Base-by-base conservation (phyloP, 176 grass and related monocot species). In the Zea luxurians region DNA sequence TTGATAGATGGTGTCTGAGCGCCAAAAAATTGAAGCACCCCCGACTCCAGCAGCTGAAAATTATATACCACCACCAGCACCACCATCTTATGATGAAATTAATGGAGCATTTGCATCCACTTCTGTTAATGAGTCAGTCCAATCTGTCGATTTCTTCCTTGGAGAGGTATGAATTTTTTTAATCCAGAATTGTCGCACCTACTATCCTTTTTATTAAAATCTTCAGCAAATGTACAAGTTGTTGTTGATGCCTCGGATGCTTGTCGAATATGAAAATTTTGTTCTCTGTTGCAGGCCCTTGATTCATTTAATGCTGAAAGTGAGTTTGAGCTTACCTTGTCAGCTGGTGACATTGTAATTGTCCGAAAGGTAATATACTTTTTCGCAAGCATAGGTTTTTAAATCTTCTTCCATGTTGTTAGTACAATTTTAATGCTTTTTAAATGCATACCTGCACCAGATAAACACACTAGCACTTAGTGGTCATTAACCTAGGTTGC, bases 301-400 rank as follows among this genome's bases (percentile, higher is more conserved):
- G 87, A 92, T 81, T 79, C 91, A 48, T 94, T 88, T 78, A 87
- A 84, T 44, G 95, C 91, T 67, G 89, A 98, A 86, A 89, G 84
- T 85, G 95, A 98, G 87, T 84, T 85, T 72, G 95, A 98, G 78
- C 89, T 98, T 47, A 80, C 80, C 66, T 85, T 98, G 81, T 98
- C 85, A 21, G 60, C 78, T 68, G 95, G 95, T 0, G 95, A 98
- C 78, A 91, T 88, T 52, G 89, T 98, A 62, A 89, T 98, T 75
- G 89, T 94, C 43, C 85, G 95, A 10, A 94, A 94, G 95, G 95
- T 98, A 92, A 49, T 55, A 63, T n/a, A 70, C 41, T 68, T 53
- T 21, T 35, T 50, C 4, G 13, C 12, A 50, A 50, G 13, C 48
- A 50, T 73, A 9, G 4, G 10, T 87, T 61, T 13, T 13, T 13